Base-by-base conservation (phyloP, 1,284 basidiomycete species). In the Leccinum fuscescens region DNA sequence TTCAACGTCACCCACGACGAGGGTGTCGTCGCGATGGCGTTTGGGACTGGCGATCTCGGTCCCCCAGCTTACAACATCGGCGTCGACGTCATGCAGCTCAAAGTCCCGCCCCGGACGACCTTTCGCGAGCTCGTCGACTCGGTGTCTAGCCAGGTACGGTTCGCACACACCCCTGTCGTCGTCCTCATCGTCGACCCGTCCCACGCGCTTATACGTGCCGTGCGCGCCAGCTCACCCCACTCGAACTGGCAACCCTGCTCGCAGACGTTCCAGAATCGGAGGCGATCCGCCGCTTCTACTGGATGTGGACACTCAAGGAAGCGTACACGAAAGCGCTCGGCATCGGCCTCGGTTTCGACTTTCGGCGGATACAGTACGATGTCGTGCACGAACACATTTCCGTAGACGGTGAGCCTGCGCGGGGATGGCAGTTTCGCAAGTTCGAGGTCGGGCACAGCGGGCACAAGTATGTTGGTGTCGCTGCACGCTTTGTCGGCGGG, bases 281-380 rank as follows among this genome's bases (percentile, higher is more conserved):
- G 61, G 80, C 78, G 3, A 73, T 89, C 7, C 75, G 77, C 44
- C 78, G 78, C 20, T 88, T 92, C 71, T 91, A 88, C 69, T 85
- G 88, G 77, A 83, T 92, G 62, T 94, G 92, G 92, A 93, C 92
- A 4, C 76, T 91, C 69, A 94, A 94, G 74, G 92, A 94, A 72
- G 90, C 92, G 3, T 94, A 92, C 70, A 90, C 90, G 3, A 94
- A 94, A 74, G 90, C 91, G 4, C 79, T 92, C 27, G 92, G 91
- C 1, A 71, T 89, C 37, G 91, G 91, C 0, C 80, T 93, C n/a
- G 88, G 89, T 1, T 92, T 92, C 67, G 86, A 92, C 66, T 90
- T 92, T 73, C 77, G 77, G 44, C 81, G 90, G 33, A 82, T 92
- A 62, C 84, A 92, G 68, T 90, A 87, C 68, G 81, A 90, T 67